Evolutionary conservation across 352 stramenopile genomes (phyloP).

Genomic region (Discostella stelligera): DNA sequence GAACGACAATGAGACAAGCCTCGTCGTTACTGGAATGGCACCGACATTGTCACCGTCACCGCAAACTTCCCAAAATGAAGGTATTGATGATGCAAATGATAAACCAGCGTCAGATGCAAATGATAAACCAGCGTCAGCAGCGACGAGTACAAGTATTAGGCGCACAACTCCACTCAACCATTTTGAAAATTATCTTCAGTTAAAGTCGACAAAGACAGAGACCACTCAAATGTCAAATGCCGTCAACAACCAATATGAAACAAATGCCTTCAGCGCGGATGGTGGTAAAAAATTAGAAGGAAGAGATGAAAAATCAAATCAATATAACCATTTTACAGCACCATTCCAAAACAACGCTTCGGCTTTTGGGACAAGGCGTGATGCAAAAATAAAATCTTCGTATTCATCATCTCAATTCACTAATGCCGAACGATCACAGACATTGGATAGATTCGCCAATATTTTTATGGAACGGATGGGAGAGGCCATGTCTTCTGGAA

Average conservation of each 20-base stretch:
- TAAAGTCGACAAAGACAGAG: neutral
- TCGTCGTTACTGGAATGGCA: neutral
- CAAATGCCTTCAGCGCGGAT: neutral
- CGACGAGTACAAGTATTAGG: neutral
- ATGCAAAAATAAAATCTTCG: neutral
- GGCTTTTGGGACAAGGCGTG: neutral
- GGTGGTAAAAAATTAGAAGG: neutral
- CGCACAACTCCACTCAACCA: neutral
- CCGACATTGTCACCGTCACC: neutral
- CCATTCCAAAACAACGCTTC: neutral
- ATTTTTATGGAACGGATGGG: constrained; percentile 36
- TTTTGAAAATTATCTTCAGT: constrained; percentile 7
- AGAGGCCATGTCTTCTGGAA: constrained; percentile 24
- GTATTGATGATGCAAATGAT: neutral
- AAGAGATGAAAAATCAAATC: neutral
- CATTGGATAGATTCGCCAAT: constrained; percentile 18
- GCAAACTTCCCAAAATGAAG: neutral
- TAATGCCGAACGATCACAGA: constrained; percentile 25
- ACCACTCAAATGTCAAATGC: neutral
- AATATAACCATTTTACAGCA: constrained; percentile 11
- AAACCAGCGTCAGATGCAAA: neutral
- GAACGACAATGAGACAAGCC: neutral
- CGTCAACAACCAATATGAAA: neutral
- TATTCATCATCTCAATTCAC: constrained; percentile 19
- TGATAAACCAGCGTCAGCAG: neutral